A percentile compares a stretch with the other conserved stretches of the same genome.
These are phyloP conservation scores for Amphirosellinia nigrospora DNA, from an alignment of 495 filamentous ascomycete species.

Conservation along the genomic window DNA sequence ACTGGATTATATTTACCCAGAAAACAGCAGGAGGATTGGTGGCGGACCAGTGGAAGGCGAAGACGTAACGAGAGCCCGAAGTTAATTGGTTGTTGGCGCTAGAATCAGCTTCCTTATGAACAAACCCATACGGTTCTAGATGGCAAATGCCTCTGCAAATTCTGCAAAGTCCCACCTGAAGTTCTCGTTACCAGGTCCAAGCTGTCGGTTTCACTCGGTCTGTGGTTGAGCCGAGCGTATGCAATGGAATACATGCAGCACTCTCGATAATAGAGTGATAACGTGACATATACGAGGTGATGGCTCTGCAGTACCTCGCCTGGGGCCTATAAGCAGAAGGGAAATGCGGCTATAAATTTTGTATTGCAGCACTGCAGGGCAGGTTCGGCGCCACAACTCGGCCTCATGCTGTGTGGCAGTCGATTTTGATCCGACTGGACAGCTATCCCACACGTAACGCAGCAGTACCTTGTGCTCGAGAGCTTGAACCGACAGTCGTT, in stretches of 20 bases:
- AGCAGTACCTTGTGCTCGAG: not conserved
- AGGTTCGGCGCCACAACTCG: conserved; percentile 26
- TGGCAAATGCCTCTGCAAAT: not conserved
- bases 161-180: not conserved
- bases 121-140: conserved; percentile 15
- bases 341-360: conserved; percentile 6
- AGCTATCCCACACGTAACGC: conserved; percentile 20
- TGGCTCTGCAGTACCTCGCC: conserved; percentile 22
- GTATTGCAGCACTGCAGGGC: conserved; percentile 19
- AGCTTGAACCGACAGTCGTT: conserved; percentile 15
- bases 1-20: not conserved
- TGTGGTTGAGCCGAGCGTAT: conserved; percentile 18
- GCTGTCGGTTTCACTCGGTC: conserved; percentile 27
- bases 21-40: not conserved
- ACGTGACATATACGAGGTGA: conserved; percentile 31
- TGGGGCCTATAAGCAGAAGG: conserved; percentile 11
- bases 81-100: too few relatives aligned
- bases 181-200: conserved; percentile 26
- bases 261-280: conserved; percentile 25
- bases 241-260: conserved; percentile 16
- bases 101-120: not conserved
- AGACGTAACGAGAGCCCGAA: conserved; percentile 1
- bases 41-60: conserved; percentile 1
- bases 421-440: conserved; percentile 27
- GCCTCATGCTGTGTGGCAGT: conserved; percentile 21